These are phyloP conservation scores for Actinomucor elegans DNA, from an alignment of 371 early-diverging fungal species.

Conservation along the genomic window DNA sequence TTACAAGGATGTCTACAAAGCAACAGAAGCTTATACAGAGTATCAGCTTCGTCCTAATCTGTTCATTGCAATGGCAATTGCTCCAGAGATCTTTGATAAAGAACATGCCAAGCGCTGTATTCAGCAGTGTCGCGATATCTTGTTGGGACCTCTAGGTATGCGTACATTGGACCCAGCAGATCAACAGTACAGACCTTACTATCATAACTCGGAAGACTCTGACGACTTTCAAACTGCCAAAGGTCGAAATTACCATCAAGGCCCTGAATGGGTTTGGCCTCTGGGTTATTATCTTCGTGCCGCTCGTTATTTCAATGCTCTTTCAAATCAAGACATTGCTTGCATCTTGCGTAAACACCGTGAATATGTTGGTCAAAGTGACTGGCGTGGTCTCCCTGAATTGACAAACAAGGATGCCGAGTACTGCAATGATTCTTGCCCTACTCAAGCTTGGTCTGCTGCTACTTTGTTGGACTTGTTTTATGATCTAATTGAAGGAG, in stretches of 20 bases:
- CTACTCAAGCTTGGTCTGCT: constrained; percentile 95
- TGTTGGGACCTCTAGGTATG: constrained; percentile 92
- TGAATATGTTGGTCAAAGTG: constrained; percentile 59
- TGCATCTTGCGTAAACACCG: constrained; percentile 75
- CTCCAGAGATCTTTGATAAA: constrained; percentile 88
- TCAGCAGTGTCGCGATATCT: constrained; percentile 56
- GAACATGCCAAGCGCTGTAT: constrained; percentile 76
- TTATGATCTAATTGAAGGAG: constrained; percentile 33
- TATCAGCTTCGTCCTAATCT: constrained; percentile 95
- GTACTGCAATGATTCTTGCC: constrained; percentile 81
- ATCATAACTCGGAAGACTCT: constrained; percentile 90
- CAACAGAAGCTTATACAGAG: constrained; percentile 75
- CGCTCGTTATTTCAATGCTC: constrained; percentile 65
- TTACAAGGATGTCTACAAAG: constrained; percentile 89
- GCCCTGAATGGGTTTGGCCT: constrained; percentile 97
- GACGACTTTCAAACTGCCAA: constrained; percentile 82
- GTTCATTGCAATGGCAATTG: constrained; percentile 89
- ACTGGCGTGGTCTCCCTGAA: constrained; percentile 93
- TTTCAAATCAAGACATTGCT: constrained; percentile 51
- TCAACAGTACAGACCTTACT: constrained; percentile 85
- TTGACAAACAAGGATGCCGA: constrained; percentile 89
- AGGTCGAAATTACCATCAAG: constrained; percentile 97
- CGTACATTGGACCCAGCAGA: constrained; percentile 92
- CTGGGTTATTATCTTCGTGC: constrained; percentile 89
- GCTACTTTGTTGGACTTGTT: constrained; percentile 72